Evolutionary conservation across 2,329 filamentous ascomycete species (phyloP), one percentile per base, ranked within the genome.

Genomic region (Stachybotrys chartarum): DNA sequence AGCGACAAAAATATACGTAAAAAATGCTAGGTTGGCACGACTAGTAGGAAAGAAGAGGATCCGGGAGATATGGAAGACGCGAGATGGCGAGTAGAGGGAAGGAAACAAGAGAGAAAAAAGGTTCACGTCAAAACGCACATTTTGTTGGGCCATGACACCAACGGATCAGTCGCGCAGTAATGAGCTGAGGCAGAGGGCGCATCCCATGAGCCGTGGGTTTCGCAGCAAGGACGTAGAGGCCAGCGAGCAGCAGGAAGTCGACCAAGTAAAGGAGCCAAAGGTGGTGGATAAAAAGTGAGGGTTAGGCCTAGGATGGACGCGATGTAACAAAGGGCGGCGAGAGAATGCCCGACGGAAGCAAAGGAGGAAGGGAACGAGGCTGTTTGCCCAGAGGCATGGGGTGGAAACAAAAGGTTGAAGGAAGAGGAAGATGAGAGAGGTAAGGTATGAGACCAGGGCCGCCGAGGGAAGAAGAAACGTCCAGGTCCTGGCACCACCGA

Each of bases 71-170:
- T 56, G 50, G 49, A 44, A 58, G 47, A 42, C 50, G 53, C 54
- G 42, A 54, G 53, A 57, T 24, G 24, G 52, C 50, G 35, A 56
- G 16, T 17, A 49, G 58, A 49, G 51, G 53, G 56, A 57, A 49
- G 59, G 57, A 54, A 58, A 56, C 56, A 58, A 63, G 58, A 60
- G 55, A 54, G 56, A 59, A 60, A 54, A 59, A 55, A 52, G 53
- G 49, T 54, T 55, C 48, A 56, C 54, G 55, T 47, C 54, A 52
- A 53, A 52, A 62, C 70, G 66, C 57, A 73, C 71, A 70, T 64
- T 71, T 65, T 69, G 68, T 63, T 72, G 71, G 60, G 70, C 71
- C 71, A 73, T 73, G 66, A 61, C 66, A 66, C 61, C 65, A 65
- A 57, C 60, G 63, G 61, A 66, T 63, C 50, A 56, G 66, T 68